phyloP scores from a whole-genome alignment of 192 early-diverging fungal species.

The Geranomyces variabilis region DNA sequence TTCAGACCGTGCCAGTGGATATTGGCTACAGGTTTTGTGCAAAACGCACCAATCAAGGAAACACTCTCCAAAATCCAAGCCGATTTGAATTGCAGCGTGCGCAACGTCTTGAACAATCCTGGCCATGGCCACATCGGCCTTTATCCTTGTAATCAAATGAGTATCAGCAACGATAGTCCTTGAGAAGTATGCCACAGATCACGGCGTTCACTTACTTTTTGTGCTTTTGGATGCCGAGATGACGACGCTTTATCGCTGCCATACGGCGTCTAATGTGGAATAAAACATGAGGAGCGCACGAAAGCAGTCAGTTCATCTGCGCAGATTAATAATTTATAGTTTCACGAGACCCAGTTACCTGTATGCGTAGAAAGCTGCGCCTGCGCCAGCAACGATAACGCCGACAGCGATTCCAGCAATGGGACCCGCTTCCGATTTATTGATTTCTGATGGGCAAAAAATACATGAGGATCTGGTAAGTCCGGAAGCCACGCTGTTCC shows the following conservation, averaged over 20 bases:
- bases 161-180: no score
- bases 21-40: neutral
- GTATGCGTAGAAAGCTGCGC: conserved; percentile 16
- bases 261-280: conserved; percentile 17
- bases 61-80: conserved; percentile 14
- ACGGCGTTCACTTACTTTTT: conserved; percentile 8
- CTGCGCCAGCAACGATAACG: conserved; percentile 4
- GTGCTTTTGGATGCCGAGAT: conserved; percentile 18
- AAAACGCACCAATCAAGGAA: conserved; percentile 17
- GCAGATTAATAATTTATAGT: no score
- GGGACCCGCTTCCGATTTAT: conserved; percentile 12
- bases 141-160: conserved; percentile 7
- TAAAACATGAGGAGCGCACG: neutral
- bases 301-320: no score
- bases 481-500: neutral
- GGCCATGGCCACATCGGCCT: conserved; percentile 23
- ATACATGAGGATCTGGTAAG: no score
- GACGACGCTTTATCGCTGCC: conserved; percentile 24
- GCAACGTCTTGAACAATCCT: conserved; percentile 14
- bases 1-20: no score
- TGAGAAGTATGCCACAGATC: no score
- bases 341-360: conserved; percentile 15
- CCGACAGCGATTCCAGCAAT: conserved; percentile 22
- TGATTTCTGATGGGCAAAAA: neutral
- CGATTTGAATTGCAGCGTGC: conserved; percentile 8